Percentiles rank a stretch among this genome's conserved stretches.
Evolutionary conservation across 1,139 yeast genomes (phyloP).

Genomic region (Williopsis jadinii): DNA sequence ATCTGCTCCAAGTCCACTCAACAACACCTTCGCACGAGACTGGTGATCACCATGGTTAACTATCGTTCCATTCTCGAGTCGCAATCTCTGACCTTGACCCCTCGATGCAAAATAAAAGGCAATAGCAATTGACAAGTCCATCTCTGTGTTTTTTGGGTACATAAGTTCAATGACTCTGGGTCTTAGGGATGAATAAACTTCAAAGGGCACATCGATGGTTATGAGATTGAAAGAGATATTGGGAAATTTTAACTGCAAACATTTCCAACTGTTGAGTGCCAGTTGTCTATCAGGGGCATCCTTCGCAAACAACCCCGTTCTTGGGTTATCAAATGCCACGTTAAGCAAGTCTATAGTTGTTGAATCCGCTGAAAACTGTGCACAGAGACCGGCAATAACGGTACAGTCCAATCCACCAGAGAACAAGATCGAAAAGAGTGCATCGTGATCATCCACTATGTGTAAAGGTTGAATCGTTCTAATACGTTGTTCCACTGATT

Average conservation of each 20-base stretch:
- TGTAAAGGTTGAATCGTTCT: slow-evolving; percentile 53
- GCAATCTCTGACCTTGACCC: slow-evolving; percentile 33
- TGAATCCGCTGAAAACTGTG: slow-evolving; percentile 21
- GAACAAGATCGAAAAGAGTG: slow-evolving; percentile 56
- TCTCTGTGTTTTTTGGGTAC: slow-evolving; percentile 81
- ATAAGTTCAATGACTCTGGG: slow-evolving; percentile 55
- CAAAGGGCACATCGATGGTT: slow-evolving; percentile 68
- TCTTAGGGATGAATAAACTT: slow-evolving; percentile 48
- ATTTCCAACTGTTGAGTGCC: slow-evolving; percentile 56
- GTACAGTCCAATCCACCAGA: slow-evolving; percentile 97
- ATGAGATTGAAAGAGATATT: slow-evolving; percentile 39
- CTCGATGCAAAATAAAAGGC: slow-evolving; percentile 90
- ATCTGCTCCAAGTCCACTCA: slow-evolving; percentile 97
- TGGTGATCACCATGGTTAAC: slow-evolving; percentile 24
- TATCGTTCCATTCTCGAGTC: not conserved
- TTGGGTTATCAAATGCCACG: slow-evolving; percentile 90
- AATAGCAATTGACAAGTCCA: slow-evolving; percentile 91
- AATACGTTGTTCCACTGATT: slow-evolving; percentile 45
- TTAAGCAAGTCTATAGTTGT: slow-evolving; percentile 66
- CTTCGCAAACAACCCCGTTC: slow-evolving; percentile 52
- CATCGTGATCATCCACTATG: slow-evolving; percentile 14
- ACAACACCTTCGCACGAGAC: slow-evolving; percentile 58
- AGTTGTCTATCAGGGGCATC: slow-evolving; percentile 80
- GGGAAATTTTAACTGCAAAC: slow-evolving; percentile 37
- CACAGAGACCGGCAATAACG: slow-evolving; percentile 47